phyloP scores from a whole-genome alignment of 305 asterid genomes.

The Fraxinus sp. region DNA sequence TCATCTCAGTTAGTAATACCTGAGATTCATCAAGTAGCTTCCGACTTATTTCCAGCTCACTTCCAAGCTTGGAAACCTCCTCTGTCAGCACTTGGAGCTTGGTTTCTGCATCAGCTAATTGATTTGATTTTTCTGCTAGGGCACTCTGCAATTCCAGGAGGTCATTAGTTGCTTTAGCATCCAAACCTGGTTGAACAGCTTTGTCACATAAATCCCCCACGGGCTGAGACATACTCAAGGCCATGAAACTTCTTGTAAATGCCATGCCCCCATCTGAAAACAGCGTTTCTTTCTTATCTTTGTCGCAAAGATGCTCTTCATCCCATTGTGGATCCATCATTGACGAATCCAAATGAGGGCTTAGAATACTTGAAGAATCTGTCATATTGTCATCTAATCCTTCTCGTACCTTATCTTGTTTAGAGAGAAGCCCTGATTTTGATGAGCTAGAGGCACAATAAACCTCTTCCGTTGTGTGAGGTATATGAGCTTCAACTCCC shows the following conservation, averaged over 20 bases:
- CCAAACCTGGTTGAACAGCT: constrained; percentile 43
- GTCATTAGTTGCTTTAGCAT: constrained; percentile 41
- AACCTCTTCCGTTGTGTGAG: constrained; percentile 55
- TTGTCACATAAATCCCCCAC: constrained; percentile 42
- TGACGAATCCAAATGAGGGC: constrained; percentile 77
- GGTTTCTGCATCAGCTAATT: constrained; percentile 58
- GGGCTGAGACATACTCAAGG: constrained; percentile 74
- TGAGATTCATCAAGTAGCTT: constrained; percentile 95
- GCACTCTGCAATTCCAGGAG: constrained; percentile 52
- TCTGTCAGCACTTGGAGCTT: constrained; percentile 54
- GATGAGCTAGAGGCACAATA: constrained; percentile 56
- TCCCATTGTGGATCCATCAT: constrained; percentile 76
- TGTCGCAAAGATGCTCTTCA: constrained; percentile 48
- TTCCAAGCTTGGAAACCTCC: constrained; percentile 64
- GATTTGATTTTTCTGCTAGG: constrained; percentile 61
- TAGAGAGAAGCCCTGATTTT: constrained; percentile 46
- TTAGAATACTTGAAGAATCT: constrained; percentile 67
- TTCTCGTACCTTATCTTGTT: constrained; percentile 55
- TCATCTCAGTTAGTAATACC: constrained; percentile 46
- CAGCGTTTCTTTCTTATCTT: constrained; percentile 49
- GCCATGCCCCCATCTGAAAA: constrained; percentile 46
- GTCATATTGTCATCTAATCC: constrained; percentile 72
- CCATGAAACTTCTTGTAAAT: constrained; percentile 68
- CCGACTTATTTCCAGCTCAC: constrained; percentile 72
- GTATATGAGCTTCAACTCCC: constrained; percentile 49